Evolutionary conservation across 1,284 basidiomycete species (phyloP), one percentile per base, ranked within the genome.

Genomic region (Cystobasidiaceae sp.): DNA sequence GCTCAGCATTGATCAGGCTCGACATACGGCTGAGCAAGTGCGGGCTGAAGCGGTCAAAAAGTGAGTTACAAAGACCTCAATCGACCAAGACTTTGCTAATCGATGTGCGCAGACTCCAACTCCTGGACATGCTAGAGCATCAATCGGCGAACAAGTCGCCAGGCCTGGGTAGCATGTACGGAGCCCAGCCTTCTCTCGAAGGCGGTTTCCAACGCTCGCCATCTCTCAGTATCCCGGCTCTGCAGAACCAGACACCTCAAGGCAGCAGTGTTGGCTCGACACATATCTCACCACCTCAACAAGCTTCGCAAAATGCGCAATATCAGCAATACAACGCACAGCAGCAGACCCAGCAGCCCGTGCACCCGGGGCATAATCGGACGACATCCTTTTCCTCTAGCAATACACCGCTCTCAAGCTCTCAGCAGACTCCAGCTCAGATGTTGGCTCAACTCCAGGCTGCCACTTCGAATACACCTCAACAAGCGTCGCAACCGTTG

Each of bases 21-120:
- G 45, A 48, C 43, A 43, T 11, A 51, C 61, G 13, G 61, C 61
- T 9, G 61, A 64, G 33, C 51, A 64, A 39, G 61, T 64, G 4
- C 61, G 61, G 19, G 25, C 32, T 23, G 61, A 64, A 28, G 61
- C 61, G 21, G 34, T 50, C 4, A 64, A 64, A 33, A 64, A 64
- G 61, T 62, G 15, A 27, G 46, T 43, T 1, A 3, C 9, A 19
- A 39, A 9, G n/a, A n/a, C n/a, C n/a, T n/a, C n/a, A 13, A 37
- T 32, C 41, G 25, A 11, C 3, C 33, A 15, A 21, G 21, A 17
- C 11, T 46, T 19, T 13, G n/a, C n/a, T n/a, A n/a, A n/a, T n/a
- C n/a, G n/a, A n/a, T n/a, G n/a, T n/a, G 9, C 3, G 13, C 34
- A 50, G 49, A 23, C 44, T 64, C n/a, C 61, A 64, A 25, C 23